Evolutionary conservation across 2,329 filamentous ascomycete genomes (phyloP), one percentile per base, ranked within the genome.

Genomic region (Aspergillus sp.): DNA sequence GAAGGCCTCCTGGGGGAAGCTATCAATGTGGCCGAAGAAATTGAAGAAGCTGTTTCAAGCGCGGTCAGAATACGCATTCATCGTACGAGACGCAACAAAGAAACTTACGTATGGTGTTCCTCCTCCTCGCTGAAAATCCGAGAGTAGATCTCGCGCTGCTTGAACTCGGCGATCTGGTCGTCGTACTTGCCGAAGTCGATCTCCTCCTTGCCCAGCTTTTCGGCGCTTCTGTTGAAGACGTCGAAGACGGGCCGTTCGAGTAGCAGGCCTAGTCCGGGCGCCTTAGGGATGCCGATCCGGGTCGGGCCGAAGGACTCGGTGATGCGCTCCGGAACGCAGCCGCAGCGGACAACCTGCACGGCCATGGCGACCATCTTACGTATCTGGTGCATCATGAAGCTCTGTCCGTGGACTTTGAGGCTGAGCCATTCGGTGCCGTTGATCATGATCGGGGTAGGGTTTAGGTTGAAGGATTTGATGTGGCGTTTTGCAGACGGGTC

Each of bases 361-460:
- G 78, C 85, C 81, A 98, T 86, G 35, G 84, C 86, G 11, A 98
- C 85, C 91, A 98, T 96, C 64, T 96, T 98, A 52, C 91, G 81
- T 60, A 98, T 98, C 66, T 98, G 91, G 61, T 98, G 91, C 91
- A 98, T 98, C 91, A 98, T 98, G 71, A 98, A 98, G 53, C 82
- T 89, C 62, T 98, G 91, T 0, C 91, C 91, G 60, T 98, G 91
- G 15, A 98, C 88, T 57, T 93, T 94, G 45, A 96, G 70, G 26
- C 82, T 91, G 4, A 98, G 70, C 91, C 91, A 98, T 66, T 98
- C 83, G 2, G 86, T 95, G 53, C 89, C 79, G 57, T 85, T 77
- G 60, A 93, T 93, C 52, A 86, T 76, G 51, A 94, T 80, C 1
- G 86, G 86, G 32, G 74, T 67, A 3, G 68, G 65, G 57, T 86